phyloP scores from a whole-genome alignment of 2,329 filamentous ascomycete genomes.

The Elsinoe ampelina region DNA sequence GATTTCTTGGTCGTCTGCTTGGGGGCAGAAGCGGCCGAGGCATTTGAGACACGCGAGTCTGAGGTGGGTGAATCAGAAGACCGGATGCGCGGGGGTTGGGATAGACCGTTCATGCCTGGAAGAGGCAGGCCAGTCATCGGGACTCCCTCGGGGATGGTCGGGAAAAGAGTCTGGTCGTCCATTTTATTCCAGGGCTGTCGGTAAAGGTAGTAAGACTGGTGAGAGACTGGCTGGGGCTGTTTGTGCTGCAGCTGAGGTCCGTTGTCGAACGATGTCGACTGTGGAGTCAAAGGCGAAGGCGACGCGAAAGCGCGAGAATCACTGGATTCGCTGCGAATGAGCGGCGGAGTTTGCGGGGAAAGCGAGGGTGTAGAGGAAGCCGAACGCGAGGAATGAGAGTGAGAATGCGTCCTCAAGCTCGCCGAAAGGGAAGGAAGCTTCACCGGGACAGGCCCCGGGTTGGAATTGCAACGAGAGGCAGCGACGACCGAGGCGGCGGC shows the following conservation, averaged over 20 bases:
- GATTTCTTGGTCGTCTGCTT: conserved; percentile 47
- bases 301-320: conserved; percentile 36
- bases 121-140: conserved; percentile 19
- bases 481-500: conserved; percentile 14
- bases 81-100: conserved; percentile 17
- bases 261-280: conserved; percentile 26
- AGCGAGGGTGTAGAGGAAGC: conserved; percentile 36
- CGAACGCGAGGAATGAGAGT: conserved; percentile 35
- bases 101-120: conserved; percentile 16
- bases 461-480: conserved; percentile 19
- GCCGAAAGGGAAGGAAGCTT: conserved; percentile 26
- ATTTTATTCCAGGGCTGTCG: conserved; percentile 23
- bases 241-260: conserved; percentile 17
- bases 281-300: conserved; percentile 40
- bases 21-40: conserved; percentile 37
- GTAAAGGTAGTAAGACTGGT: conserved; percentile 17
- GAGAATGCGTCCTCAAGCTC: conserved; percentile 21
- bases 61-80: conserved; percentile 43
- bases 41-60: conserved; percentile 34
- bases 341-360: conserved; percentile 38
- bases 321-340: conserved; percentile 38
- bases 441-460: conserved; percentile 11
- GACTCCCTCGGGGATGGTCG: conserved; percentile 27
- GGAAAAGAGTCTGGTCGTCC: conserved; percentile 30
- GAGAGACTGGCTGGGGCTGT: conserved; percentile 17